Evolutionary conservation across 108 stramenopile species (phyloP).

Genomic region (Licmophora abbreviata): DNA sequence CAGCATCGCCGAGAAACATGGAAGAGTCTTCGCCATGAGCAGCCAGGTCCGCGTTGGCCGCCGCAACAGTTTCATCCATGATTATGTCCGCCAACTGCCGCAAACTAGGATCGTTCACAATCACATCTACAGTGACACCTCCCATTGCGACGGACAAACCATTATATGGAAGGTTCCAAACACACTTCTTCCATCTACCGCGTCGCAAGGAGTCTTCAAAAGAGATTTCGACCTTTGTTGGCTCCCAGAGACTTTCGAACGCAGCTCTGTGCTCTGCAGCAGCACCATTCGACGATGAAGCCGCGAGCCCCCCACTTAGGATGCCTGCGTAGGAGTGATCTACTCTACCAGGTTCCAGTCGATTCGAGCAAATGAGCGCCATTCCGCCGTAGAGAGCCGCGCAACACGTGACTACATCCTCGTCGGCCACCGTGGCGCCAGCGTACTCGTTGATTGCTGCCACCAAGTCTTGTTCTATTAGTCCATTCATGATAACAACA

Average conservation of each 20-base stretch:
- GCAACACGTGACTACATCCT: constrained; percentile 37
- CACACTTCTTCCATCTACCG: constrained; percentile 74
- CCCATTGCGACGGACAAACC: constrained; percentile 83
- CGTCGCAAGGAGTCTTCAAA: constrained; percentile 50
- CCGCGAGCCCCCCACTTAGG: constrained; percentile 35
- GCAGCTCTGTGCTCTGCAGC: constrained; percentile 29
- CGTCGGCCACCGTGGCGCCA: constrained; percentile 18
- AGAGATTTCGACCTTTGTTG: constrained; percentile 36
- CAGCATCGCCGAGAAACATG: constrained; percentile 12
- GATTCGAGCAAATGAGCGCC: constrained; percentile 75
- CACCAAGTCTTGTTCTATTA: constrained; percentile 75
- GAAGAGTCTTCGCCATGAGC: constrained; percentile 20
- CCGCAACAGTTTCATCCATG: constrained; percentile 73
- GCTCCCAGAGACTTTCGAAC: constrained; percentile 45
- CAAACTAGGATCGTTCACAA: constrained; percentile 65
- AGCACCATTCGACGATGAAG: constrained; percentile 18
- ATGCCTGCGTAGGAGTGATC: constrained; percentile 67
- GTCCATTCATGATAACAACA: constrained; percentile 78
- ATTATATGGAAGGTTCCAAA: constrained; percentile 88
- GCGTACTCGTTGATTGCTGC: too few species aligned
- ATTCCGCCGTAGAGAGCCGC: constrained; percentile 75
- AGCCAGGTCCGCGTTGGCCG: constrained; percentile 70
- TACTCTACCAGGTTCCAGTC: constrained; percentile 46
- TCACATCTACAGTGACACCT: constrained; percentile 77
- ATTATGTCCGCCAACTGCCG: constrained; percentile 51